Conservation (phyloP, 345 rosid species). For the Dipteronia dyeriana region DNA sequence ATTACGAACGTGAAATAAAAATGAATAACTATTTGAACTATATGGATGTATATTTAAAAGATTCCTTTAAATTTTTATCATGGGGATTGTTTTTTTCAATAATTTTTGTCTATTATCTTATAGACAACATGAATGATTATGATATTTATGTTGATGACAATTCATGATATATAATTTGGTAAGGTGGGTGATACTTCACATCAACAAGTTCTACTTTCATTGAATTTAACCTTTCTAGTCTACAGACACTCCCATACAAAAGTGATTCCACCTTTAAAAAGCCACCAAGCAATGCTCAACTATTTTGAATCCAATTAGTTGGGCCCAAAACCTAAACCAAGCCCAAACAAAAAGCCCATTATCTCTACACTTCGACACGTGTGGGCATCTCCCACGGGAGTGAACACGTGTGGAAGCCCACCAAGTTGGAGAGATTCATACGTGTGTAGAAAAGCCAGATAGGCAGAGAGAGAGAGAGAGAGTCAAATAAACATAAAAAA, state of each 20-base stretch:
- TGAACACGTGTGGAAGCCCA: slow-evolving; percentile 3
- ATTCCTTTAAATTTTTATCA: neutral
- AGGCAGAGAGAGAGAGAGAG: neutral
- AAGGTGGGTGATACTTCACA: slow-evolving; percentile 19
- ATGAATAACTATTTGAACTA: too few relatives aligned
- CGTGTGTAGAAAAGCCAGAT: slow-evolving; percentile 14
- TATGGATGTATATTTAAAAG: too few relatives aligned
- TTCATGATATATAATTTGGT: slow-evolving; percentile 13
- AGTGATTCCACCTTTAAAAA: neutral
- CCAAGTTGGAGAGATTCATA: neutral
- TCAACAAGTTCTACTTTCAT: slow-evolving; percentile 4
- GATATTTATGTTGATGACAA: neutral
- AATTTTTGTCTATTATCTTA: neutral
- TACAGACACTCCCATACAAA: neutral
- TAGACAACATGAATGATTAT: slow-evolving; percentile 16
- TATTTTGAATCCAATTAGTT: neutral
- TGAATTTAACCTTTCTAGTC: neutral
- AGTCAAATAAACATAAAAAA: neutral
- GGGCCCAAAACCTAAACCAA: neutral
- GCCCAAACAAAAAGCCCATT: slow-evolving; percentile 1
- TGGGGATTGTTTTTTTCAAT: neutral
- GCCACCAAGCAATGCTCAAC: neutral
- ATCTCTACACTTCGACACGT: neutral
- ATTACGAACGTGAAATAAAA: too few relatives aligned
- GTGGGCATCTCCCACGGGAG: neutral